Evolutionary conservation across 352 stramenopile species (phyloP), one percentile per base, ranked within the genome.

Genomic region (Phytophthora hybrid): DNA sequence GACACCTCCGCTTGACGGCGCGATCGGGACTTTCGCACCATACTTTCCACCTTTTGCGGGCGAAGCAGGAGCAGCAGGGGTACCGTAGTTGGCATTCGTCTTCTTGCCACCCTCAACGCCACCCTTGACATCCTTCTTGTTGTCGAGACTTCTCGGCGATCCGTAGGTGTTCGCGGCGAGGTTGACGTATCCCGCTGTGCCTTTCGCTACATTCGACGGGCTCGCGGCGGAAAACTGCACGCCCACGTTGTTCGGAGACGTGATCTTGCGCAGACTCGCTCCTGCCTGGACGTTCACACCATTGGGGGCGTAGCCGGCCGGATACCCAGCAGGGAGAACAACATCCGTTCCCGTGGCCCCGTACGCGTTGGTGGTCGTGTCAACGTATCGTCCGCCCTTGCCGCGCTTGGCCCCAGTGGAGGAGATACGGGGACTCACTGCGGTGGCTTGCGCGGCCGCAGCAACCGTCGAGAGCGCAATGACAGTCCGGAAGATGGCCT

Each of bases 401-500:
- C 37, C 49, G 39, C 77, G 69, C 54, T 82, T 70, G 32, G 46
- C 60, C 7, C 74, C 59, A 9, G 65, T 23, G 44, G 53, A 59
- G 31, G 76, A 41, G 39, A 29, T 51, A 66, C 74, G 70, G 32
- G 63, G 55, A 56, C 82, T 76, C 64, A 60, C 66, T 44, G 71
- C 74, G 19, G 66, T 70, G 41, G 69, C 80, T 57, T 84, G 76
- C 19, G 80, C 68, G 16, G 79, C 66, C 16, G 77, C 76, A 34
- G 79, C 74, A 56, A 85, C 76, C 44, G 78, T 85, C 32, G 82
- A 81, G 60, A 90, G 76, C 62, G 80, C 74, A 74, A 88, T 90
- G 77, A 90, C 78, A 23, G 80, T 77, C 62, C 77, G 81, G 67
- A 90, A 87, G 62, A 87, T 62, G 56, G 76, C 69, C 79, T 87